These are phyloP conservation scores for Cyclocybe cylindracea DNA, from an alignment of 768 basidiomycete genomes.

Conservation along the genomic window DNA sequence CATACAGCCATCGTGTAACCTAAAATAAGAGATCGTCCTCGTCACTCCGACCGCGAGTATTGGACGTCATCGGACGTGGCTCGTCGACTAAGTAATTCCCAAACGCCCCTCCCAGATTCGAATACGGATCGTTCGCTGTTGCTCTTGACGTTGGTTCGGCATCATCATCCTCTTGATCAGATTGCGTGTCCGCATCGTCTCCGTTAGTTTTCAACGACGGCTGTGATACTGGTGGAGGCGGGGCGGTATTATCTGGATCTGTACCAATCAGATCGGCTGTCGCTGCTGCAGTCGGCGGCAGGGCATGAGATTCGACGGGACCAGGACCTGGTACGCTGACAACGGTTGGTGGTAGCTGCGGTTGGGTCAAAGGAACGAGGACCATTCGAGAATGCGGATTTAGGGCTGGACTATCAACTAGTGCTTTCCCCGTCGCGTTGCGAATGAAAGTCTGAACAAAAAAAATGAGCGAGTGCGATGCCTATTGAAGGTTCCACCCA, in stretches of 20 bases:
- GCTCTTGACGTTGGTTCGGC: slow-evolving; percentile 27
- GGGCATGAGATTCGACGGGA: slow-evolving; percentile 46
- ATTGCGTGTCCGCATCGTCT: neutral
- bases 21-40: slow-evolving; percentile 73
- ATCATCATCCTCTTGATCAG: slow-evolving; percentile 38
- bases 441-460: slow-evolving; percentile 84
- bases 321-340: slow-evolving; percentile 66
- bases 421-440: slow-evolving; percentile 78
- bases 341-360: slow-evolving; percentile 43
- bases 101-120: slow-evolving; percentile 77
- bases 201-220: neutral
- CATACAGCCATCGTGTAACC: slow-evolving; percentile 13
- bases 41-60: slow-evolving; percentile 41
- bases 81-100: slow-evolving; percentile 72
- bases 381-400: slow-evolving; percentile 79
- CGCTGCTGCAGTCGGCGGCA: neutral
- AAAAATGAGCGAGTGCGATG: neutral
- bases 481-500: slow-evolving; percentile 26
- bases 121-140: slow-evolving; percentile 70
- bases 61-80: slow-evolving; percentile 62
- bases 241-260: slow-evolving; percentile 30
- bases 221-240: slow-evolving; percentile 24
- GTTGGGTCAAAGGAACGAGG: slow-evolving; percentile 60
- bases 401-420: slow-evolving; percentile 87
- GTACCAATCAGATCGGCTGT: slow-evolving; percentile 24